Percentiles rank a stretch among this genome's conserved stretches.
phyloP scores from a whole-genome alignment of 352 stramenopile species.

The Pythium guiyangense region DNA sequence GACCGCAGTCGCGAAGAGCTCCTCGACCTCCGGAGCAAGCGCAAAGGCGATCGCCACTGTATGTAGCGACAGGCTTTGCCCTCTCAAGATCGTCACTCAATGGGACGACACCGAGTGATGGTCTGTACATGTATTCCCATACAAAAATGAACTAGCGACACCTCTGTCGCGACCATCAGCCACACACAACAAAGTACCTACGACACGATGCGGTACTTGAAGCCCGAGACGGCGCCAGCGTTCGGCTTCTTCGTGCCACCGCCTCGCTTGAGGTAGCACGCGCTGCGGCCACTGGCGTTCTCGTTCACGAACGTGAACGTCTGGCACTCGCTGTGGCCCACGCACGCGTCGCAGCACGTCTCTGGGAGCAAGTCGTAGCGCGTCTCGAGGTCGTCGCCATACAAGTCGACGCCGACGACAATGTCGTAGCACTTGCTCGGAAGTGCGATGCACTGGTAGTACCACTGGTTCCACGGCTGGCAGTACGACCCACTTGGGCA shows the following conservation, averaged over 20 bases:
- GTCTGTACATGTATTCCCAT: too few species aligned
- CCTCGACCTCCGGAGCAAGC: constrained; percentile 80
- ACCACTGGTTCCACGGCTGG: constrained; percentile 53
- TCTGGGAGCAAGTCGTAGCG: constrained; percentile 33
- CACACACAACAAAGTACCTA: background rate
- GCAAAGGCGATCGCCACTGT: constrained; percentile 85
- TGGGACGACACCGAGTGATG: too few species aligned
- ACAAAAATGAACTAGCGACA: too few species aligned
- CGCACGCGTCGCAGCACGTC: constrained; percentile 47
- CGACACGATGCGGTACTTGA: constrained; percentile 20
- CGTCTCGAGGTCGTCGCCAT: constrained; percentile 38
- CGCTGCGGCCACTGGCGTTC: constrained; percentile 38
- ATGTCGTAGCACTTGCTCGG: constrained; percentile 40
- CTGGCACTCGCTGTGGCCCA: constrained; percentile 25
- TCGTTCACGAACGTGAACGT: constrained; percentile 61
- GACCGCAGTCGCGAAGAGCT: constrained; percentile 80
- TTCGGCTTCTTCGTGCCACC: constrained; percentile 21
- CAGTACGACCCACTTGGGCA: constrained; percentile 39
- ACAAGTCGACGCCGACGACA: constrained; percentile 36
- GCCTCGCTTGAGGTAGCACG: constrained; percentile 55
- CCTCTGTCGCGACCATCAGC: too few species aligned
- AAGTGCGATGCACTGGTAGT: constrained; percentile 47
- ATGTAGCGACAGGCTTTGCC: too few species aligned
- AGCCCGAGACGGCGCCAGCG: constrained; percentile 34
- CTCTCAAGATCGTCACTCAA: too few species aligned